A percentile compares a stretch with the other conserved stretches of the same genome.
These are phyloP conservation scores for Rhynchosporium graminicola DNA, from an alignment of 2,329 filamentous ascomycete species.

Conservation along the genomic window DNA sequence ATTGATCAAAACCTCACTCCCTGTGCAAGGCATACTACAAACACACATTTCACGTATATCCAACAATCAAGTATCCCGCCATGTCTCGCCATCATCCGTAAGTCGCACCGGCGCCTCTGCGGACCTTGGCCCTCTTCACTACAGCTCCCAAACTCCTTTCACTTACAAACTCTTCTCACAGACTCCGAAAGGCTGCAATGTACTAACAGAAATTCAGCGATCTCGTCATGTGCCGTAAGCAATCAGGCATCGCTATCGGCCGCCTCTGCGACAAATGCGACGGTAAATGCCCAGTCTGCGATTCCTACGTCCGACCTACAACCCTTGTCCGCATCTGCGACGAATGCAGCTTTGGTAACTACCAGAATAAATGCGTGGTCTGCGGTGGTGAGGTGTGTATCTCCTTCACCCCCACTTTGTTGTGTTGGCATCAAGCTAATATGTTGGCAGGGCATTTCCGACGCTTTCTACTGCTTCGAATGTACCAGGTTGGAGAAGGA, in stretches of 20 bases:
- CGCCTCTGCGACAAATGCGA: constrained; percentile 99
- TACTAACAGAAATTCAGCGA: constrained; percentile 57
- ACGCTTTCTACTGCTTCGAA: constrained; percentile 99
- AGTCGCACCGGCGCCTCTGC: constrained; percentile 43
- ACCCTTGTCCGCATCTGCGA: constrained; percentile 98
- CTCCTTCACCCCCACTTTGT: not conserved
- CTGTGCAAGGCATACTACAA: not conserved
- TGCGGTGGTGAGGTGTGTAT: constrained; percentile 75
- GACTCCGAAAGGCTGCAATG: constrained; percentile 14
- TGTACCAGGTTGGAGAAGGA: constrained; percentile 97
- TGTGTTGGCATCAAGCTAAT: constrained; percentile 19
- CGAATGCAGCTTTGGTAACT: constrained; percentile 99
- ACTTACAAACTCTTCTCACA: not conserved
- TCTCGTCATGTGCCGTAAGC: constrained; percentile 99
- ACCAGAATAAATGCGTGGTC: constrained; percentile 99
- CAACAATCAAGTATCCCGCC: constrained; percentile 12
- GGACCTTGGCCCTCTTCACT: constrained; percentile 16
- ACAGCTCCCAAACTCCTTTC: not conserved
- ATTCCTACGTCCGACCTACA: constrained; percentile 96
- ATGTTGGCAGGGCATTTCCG: constrained; percentile 72
- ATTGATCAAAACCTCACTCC: constrained; percentile 1
- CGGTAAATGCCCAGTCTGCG: constrained; percentile 98
- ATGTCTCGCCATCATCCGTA: constrained; percentile 63
- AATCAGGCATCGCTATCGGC: constrained; percentile 94
- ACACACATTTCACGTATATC: not conserved